Percentiles rank a stretch among this genome's conserved stretches.
These are phyloP conservation scores for Globisporangium emineosum DNA, from an alignment of 352 stramenopile genomes.

Conservation along the genomic window DNA sequence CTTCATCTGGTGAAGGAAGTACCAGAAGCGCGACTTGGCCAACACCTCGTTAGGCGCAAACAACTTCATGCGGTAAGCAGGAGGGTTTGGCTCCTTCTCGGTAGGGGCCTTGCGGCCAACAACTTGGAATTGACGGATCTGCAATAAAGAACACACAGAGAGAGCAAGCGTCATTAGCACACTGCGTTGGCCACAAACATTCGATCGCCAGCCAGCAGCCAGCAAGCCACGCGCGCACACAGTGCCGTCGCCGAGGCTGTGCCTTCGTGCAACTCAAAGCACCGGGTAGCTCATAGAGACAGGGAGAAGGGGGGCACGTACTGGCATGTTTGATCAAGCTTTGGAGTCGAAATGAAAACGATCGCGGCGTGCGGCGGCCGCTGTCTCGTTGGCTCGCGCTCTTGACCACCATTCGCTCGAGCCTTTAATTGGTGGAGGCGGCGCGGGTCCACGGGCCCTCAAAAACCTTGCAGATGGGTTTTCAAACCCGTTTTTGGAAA, in stretches of 20 bases:
- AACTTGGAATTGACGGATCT: conserved; percentile 99
- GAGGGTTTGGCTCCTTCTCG: conserved; percentile 96
- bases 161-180: neutral
- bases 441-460: neutral
- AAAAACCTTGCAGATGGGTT: neutral
- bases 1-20: conserved; percentile 99
- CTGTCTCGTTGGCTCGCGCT: neutral
- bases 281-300: neutral
- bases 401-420: neutral
- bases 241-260: too few relatives aligned
- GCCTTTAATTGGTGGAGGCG: conserved; percentile 5
- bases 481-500: neutral
- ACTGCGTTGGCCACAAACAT: too few relatives aligned
- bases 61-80: conserved; percentile 98
- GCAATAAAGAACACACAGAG: neutral
- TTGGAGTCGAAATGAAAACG: conserved; percentile 23
- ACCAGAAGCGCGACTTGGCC: conserved; percentile 99
- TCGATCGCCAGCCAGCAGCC: neutral
- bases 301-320: neutral
- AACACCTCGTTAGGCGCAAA: conserved; percentile 97
- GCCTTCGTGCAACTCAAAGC: too few relatives aligned
- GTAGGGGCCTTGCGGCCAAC: conserved; percentile 99
- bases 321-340: conserved; percentile 23
- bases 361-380: neutral
- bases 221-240: neutral